Evolutionary conservation across 2,329 filamentous ascomycete genomes (phyloP).

Genomic region (Didymella lethalis): DNA sequence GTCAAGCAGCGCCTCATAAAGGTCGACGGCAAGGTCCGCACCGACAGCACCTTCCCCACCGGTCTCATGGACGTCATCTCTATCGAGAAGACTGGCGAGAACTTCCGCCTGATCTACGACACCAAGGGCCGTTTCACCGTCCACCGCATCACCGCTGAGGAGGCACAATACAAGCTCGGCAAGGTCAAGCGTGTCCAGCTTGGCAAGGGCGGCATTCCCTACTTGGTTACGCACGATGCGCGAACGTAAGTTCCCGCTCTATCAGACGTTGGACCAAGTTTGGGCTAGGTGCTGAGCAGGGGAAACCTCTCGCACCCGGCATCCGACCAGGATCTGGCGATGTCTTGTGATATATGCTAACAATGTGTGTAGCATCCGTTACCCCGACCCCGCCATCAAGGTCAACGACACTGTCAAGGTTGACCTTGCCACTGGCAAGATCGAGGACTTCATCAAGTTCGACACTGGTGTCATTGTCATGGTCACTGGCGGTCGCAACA

Average conservation of each 20-base stretch:
- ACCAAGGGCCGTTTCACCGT: constrained; percentile 99
- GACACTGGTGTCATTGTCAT: constrained; percentile 98
- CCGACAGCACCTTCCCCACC: constrained; percentile 94
- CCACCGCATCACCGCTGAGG: constrained; percentile 97
- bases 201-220: constrained; percentile 99
- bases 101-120: constrained; percentile 99
- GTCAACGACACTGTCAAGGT: constrained; percentile 99
- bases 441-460: constrained; percentile 97
- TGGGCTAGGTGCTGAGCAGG: constrained; percentile 49
- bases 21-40: constrained; percentile 99
- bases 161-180: constrained; percentile 99
- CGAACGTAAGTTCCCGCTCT: constrained; percentile 99
- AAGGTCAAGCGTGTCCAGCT: constrained; percentile 99
- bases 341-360: constrained; percentile 53
- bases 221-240: constrained; percentile 99
- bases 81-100: constrained; percentile 99
- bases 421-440: constrained; percentile 95
- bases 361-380: constrained; percentile 80
- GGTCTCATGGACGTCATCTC: constrained; percentile 99
- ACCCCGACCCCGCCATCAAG: constrained; percentile 97
- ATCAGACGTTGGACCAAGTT: constrained; percentile 93
- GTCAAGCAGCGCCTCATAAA: constrained; percentile 99
- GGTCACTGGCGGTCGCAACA: constrained; percentile 99
- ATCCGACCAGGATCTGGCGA: constrained; percentile 98
- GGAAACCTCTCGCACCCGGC: constrained; percentile 75